Base-by-base conservation (phyloP, 495 filamentous ascomycete genomes). In the Staphylotrichum longicolle region DNA sequence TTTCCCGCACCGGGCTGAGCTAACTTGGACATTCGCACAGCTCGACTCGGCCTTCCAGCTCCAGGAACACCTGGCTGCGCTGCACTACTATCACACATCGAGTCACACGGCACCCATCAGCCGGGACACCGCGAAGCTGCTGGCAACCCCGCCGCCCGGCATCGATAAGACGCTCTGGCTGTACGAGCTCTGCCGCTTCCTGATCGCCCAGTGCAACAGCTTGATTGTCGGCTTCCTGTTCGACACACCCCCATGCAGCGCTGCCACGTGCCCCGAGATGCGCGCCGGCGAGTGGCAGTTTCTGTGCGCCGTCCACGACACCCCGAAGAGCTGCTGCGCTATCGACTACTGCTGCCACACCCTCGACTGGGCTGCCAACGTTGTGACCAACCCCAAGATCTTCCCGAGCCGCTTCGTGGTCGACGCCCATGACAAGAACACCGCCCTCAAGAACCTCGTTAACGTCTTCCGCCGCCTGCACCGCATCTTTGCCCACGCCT, bases 291-390 rank as follows among this genome's bases (percentile, higher is more conserved):
- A 98, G 78, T 98, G 94, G 94, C 94, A 98, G 74, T 98, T 97
- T 69, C 86, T 98, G 63, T 98, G 94, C 79, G 94, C 94, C 44
- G 95, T 98, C 0, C 95, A 98, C 73, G 93, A 97, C 61, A 85
- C 89, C 30, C 94, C 94, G 33, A 96, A 98, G 75, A 84, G 84
- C 63, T 98, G 94, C 79, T 96, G 93, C 72, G 94, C 94, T 3
- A 96, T 98, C 69, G 94, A 98, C 73, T 98, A 98, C 74, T 97
- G 91, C 81, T 96, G 91, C 72, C 94, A 98, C 71, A 98, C 94
- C 0, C 86, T 98, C 46, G 94, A 98, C 75, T 96, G 94, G 89
- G 94, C 94, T 0, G 91, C 88, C 44, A 94, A 94, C 58, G 89
- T 90, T 30, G 85, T 98, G 41, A 95, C 91, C 10, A 90, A 87